These are phyloP conservation scores for Rubia balearica DNA, from an alignment of 305 asterid genomes.

Conservation along the genomic window DNA sequence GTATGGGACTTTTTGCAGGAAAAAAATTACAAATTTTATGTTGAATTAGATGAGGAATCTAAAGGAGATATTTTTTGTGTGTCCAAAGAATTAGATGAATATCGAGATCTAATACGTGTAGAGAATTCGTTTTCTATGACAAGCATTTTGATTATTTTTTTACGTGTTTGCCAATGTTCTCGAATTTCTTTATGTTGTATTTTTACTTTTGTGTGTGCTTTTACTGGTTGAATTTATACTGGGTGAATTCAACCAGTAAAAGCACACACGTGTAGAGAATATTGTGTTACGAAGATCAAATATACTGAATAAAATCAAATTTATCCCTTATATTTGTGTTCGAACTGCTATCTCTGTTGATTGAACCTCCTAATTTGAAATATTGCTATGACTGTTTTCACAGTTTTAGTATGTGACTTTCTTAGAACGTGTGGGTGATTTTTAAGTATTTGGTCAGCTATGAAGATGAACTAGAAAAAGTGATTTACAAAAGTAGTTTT, in stretches of 20 bases:
- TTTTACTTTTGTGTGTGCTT: too few species aligned
- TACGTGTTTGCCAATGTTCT: too few species aligned
- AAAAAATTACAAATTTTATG: slow-evolving; percentile 28
- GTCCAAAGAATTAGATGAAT: slow-evolving; percentile 52
- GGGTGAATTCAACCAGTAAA: too few species aligned
- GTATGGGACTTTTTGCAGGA: slow-evolving; percentile 24
- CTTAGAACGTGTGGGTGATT: too few species aligned
- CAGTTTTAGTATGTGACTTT: background rate
- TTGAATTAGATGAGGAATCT: slow-evolving; percentile 69
- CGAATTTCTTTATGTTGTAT: too few species aligned
- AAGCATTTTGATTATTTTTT: background rate
- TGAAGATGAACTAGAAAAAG: background rate
- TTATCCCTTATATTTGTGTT: too few species aligned
- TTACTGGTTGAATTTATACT: too few species aligned
- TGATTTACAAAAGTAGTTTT: too few species aligned
- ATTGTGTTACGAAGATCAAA: too few species aligned
- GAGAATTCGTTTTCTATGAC: background rate
- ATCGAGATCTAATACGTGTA: background rate
- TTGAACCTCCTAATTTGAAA: background rate
- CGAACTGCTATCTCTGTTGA: too few species aligned
- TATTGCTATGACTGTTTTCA: background rate
- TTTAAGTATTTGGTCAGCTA: slow-evolving; percentile 2
- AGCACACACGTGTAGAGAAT: too few species aligned
- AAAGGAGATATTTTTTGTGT: slow-evolving; percentile 56
- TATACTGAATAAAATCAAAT: too few species aligned